phyloP scores from a whole-genome alignment of 306 rosid genomes.

The Hippophae tibetana region DNA sequence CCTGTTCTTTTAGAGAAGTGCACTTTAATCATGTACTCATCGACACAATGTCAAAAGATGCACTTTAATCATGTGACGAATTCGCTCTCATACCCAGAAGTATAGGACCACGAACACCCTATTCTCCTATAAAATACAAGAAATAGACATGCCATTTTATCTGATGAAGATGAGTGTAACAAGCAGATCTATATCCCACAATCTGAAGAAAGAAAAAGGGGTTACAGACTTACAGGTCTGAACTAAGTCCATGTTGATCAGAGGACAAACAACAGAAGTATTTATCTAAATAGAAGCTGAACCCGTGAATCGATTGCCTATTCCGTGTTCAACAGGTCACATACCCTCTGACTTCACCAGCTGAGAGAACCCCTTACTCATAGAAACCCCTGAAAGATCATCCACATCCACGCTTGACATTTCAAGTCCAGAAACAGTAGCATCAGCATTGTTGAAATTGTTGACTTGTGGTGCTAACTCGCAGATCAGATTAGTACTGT shows the following conservation, averaged over 20 bases:
- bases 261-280: no score
- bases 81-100: no score
- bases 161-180: conserved; percentile 7
- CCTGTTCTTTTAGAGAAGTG: no score
- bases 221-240: not conserved
- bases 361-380: conserved; percentile 87
- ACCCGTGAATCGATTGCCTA: not conserved
- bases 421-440: conserved; percentile 40
- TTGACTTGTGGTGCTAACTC: conserved; percentile 73
- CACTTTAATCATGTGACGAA: no score
- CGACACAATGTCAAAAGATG: no score
- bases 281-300: conserved; percentile 2
- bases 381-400: conserved; percentile 82
- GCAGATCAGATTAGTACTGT: conserved; percentile 75
- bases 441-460: conserved; percentile 33
- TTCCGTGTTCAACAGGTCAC: conserved; percentile 27
- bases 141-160: conserved; percentile 7
- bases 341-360: conserved; percentile 79
- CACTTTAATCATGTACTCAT: no score
- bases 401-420: conserved; percentile 26
- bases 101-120: no score
- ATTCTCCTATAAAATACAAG: not conserved
- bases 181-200: not conserved
- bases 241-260: no score
- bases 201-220: not conserved